Base-by-base conservation (phyloP, 306 rosid genomes). In the Medicago ruthenica region DNA sequence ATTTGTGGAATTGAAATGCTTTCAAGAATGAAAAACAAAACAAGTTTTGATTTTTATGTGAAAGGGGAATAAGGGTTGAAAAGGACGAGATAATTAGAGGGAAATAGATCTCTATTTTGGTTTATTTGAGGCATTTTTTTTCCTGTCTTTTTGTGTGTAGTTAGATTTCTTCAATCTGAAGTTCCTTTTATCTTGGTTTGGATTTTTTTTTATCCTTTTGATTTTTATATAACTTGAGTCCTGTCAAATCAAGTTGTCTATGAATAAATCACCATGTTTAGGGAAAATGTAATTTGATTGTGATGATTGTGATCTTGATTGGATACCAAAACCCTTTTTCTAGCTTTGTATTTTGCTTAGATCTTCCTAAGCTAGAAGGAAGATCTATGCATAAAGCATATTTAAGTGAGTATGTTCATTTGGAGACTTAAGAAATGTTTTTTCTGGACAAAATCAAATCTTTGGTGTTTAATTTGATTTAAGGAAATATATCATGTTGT, bases 31-130 rank as follows among this genome's bases (percentile, higher is more conserved):
- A 16, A 37, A 67, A 16, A 31, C 42, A 16, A 20, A 4, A 7
- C 36, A 70, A 21, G 47, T 39, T 18, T 39, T 70, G 75, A 66
- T 77, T 71, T 76, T 47, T 47, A 16, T 71, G 48, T 42, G 55
- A 67, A 62, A 48, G 67, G 68, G 9, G 42, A 57, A 24, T 20
- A 47, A 47, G 48, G 48, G 60, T 60, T 41, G 69, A 47, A 63
- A 65, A 63, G 64, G 73, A 69, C 41, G 21, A 47, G 76, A 13
- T 47, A 58, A 67, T 21, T 71, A 50, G 74, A 64, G 22, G 68
- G 73, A 50, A 76, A 69, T 51, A 69, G 78, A 84, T 84, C 87
- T 77, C 16, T 76, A n/a, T 73, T 73, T 71, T 62, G 73, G 70
- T 37, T 67, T 62, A 58, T 45, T 60, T 73, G 76, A 55, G 51